Base-by-base conservation (phyloP, 208 protist genomes). In the Acanthamoeba healyi region DNA sequence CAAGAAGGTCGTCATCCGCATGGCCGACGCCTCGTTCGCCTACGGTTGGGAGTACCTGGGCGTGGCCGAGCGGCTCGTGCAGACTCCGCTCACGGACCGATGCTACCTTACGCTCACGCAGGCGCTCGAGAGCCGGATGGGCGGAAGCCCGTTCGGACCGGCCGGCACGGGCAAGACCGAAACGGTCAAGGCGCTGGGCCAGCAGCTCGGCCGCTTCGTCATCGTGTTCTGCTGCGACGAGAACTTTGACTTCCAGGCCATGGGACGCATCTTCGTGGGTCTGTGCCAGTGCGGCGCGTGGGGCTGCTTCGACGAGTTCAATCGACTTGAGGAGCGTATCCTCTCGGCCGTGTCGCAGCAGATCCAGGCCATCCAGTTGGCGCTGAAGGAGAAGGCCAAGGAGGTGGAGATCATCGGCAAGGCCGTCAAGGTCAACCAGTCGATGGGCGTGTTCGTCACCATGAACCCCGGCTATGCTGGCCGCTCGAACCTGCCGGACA, bases 271-370 rank as follows among this genome's bases (percentile, higher is more conserved):
- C 77, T 99, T 99, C 92, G 97, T 99, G n/a, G 99, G 99, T 44
- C 97, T 99, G 9, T 99, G 99, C 96, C 98, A 99, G 54, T 99
- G 99, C 63, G 99, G 99, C 61, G 99, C 99, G 51, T 99, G 99
- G 99, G 99, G 99, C 94, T 99, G 99, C 97, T 99, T 99, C 96
- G 99, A 99, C 97, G 99, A 99, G 97, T 99, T 99, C 97, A 99
- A 99, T 95, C 98, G 99, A 63, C 97, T 99, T 0, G 98, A 99
- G 94, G 99, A 99, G 97, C 97, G 98, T 89, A 99, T 99, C 90
- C 97, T 99, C 34, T 99, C 99, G 19, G 99, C 99, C 19, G 99
- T 99, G 22, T 99, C 99, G 49, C 99, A 99, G 96, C 99, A 99
- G 95, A 99, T 99, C 86, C 98, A 99, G 94, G 97, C 97, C 49